These are phyloP conservation scores for Leonotis leonurus DNA, from an alignment of 257 asterid species.

Conservation along the genomic window DNA sequence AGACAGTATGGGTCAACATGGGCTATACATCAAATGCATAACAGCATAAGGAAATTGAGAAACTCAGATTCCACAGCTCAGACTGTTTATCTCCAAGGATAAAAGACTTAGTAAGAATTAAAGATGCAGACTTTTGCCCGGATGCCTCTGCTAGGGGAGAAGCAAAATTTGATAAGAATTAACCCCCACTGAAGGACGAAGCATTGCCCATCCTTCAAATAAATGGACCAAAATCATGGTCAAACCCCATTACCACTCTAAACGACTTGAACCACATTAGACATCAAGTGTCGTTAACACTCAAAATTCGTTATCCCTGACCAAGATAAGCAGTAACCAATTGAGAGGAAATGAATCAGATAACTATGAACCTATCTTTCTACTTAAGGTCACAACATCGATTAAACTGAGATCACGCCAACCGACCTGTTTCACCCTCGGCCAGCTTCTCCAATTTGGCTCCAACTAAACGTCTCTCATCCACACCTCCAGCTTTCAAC, in stretches of 20 bases:
- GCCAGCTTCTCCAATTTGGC: conserved; percentile 95
- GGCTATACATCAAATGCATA: not conserved
- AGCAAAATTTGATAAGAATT: not conserved
- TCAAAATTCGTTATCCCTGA: not conserved
- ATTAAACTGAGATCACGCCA: not conserved
- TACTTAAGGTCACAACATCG: not conserved
- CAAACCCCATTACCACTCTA: conserved; percentile 6
- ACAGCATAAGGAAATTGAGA: not conserved
- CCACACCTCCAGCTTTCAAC: conserved; percentile 98
- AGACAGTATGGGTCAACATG: not conserved
- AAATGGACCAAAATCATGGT: not conserved
- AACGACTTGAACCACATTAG: not conserved
- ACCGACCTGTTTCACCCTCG: conserved; percentile 85
- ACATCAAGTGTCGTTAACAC: not conserved
- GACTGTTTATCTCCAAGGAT: not conserved
- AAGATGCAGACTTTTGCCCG: not conserved
- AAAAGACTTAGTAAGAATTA: not conserved
- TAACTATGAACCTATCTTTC: not conserved
- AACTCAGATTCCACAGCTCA: not conserved
- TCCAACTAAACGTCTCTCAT: conserved; percentile 96
- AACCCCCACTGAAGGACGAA: not conserved
- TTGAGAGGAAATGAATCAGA: not conserved
- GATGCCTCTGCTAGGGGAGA: not conserved
- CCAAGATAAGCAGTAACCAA: not conserved
- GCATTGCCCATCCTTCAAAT: not conserved